Percentiles rank a stretch among this genome's conserved stretches.
These are phyloP conservation scores for Lepidium sativum DNA, from an alignment of 345 rosid species.

Conservation along the genomic window DNA sequence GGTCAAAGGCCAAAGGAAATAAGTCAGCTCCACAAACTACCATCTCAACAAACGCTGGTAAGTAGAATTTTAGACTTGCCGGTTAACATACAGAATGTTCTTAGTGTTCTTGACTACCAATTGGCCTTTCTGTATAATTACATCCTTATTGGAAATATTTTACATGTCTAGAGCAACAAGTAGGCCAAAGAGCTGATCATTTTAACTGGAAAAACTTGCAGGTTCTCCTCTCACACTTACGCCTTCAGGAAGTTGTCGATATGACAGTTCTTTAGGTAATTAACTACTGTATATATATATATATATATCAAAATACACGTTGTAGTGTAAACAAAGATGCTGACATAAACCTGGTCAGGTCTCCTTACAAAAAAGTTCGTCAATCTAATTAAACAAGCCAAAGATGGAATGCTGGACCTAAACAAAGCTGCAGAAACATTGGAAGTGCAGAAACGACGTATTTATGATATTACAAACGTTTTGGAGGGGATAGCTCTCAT, in stretches of 20 bases:
- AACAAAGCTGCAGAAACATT: conserved; percentile 89
- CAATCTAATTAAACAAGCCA: conserved; percentile 65
- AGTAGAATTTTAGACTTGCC: conserved; percentile 5
- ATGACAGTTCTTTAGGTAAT: conserved; percentile 92
- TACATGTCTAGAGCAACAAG: neutral
- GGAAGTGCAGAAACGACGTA: conserved; percentile 96
- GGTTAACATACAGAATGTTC: neutral
- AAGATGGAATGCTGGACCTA: conserved; percentile 87
- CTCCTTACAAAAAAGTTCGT: conserved; percentile 85
- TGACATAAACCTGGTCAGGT: conserved; percentile 41
- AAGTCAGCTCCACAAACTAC: conserved; percentile 66
- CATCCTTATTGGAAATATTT: neutral
- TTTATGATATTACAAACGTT: conserved; percentile 97
- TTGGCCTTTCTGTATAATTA: neutral
- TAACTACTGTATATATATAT: neutral
- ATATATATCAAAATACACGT: neutral
- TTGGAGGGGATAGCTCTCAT: conserved; percentile 97
- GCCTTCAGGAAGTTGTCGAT: conserved; percentile 86
- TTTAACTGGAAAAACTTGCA: conserved; percentile 33
- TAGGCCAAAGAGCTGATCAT: conserved; percentile 10
- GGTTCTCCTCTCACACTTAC: conserved; percentile 68
- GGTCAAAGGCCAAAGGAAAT: conserved; percentile 51
- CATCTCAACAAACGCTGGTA: conserved; percentile 62
- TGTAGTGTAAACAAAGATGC: neutral
- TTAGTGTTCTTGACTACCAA: neutral